Evolutionary conservation across 2,329 filamentous ascomycete species (phyloP).

Genomic region (Colletotrichum lindemuthianum): DNA sequence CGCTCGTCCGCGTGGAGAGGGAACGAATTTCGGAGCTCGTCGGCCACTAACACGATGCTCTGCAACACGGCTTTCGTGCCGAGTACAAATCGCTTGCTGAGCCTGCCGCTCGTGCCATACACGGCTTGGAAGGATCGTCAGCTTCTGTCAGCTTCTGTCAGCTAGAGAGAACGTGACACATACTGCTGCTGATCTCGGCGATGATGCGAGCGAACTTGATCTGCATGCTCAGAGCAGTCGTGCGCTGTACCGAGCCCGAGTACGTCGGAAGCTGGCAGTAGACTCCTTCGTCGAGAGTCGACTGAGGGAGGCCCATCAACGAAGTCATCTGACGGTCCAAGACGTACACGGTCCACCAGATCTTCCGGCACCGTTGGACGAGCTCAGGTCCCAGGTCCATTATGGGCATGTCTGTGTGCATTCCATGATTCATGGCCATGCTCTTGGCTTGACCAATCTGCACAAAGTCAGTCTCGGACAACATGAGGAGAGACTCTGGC

Average conservation of each 20-base stretch:
- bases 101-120: constrained; percentile 42
- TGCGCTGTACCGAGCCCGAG: constrained; percentile 40
- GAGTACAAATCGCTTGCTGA: constrained; percentile 45
- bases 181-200: constrained; percentile 45
- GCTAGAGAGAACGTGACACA: neutral
- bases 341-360: constrained; percentile 66
- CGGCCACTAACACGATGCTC: constrained; percentile 42
- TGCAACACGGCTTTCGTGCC: constrained; percentile 45
- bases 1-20: constrained; percentile 43
- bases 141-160: neutral
- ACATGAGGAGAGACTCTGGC: neutral
- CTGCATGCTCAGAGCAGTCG: constrained; percentile 46
- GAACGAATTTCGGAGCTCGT: constrained; percentile 44
- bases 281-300: constrained; percentile 60
- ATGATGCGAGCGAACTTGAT: constrained; percentile 45
- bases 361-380: constrained; percentile 57
- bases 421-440: constrained; percentile 59
- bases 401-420: constrained; percentile 62
- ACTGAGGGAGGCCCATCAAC: constrained; percentile 61
- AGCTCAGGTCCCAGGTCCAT: constrained; percentile 50
- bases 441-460: constrained; percentile 63
- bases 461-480: neutral
- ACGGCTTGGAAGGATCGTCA: constrained; percentile 38
- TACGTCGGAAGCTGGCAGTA: constrained; percentile 50
- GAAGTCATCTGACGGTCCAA: constrained; percentile 64